These are phyloP conservation scores for Aureobasidium lini DNA, from an alignment of 2,329 filamentous ascomycete species.

Conservation along the genomic window DNA sequence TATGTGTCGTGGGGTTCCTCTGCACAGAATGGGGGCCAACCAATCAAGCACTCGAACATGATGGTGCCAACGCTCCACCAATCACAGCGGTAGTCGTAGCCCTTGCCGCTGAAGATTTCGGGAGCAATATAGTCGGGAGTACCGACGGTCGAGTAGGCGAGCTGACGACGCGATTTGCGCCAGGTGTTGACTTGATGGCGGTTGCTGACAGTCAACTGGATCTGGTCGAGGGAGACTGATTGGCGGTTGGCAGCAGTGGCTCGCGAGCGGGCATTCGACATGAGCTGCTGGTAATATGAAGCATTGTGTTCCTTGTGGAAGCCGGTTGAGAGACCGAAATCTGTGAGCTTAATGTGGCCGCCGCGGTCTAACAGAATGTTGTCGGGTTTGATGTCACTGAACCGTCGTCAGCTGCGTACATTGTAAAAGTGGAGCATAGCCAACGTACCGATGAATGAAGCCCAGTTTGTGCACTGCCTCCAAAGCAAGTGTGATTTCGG, in stretches of 20 bases:
- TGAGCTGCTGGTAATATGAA: constrained; percentile 93
- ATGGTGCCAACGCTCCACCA: constrained; percentile 99
- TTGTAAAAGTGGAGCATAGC: not conserved
- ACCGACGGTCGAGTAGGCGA: constrained; percentile 97
- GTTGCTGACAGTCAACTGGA: constrained; percentile 96
- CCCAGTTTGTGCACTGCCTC: constrained; percentile 96
- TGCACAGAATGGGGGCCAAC: constrained; percentile 98
- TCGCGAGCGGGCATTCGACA: constrained; percentile 50
- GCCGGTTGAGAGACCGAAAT: constrained; percentile 94
- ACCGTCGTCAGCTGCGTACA: not conserved
- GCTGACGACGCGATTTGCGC: constrained; percentile 88
- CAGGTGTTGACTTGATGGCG: constrained; percentile 97
- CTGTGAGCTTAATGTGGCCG: constrained; percentile 95
- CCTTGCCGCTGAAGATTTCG: constrained; percentile 94
- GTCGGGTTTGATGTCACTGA: constrained; percentile 95
- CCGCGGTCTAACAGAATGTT: constrained; percentile 94
- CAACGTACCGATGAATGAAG: constrained; percentile 86
- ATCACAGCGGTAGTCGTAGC: constrained; percentile 94
- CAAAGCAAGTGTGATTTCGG: constrained; percentile 95
- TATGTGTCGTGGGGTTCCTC: constrained; percentile 98
- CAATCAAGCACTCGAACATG: constrained; percentile 98
- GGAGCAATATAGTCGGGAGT: constrained; percentile 98
- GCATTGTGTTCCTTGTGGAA: constrained; percentile 98
- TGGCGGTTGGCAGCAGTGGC: constrained; percentile 61
- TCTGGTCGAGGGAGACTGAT: constrained; percentile 94